Evolutionary conservation across 2,329 filamentous ascomycete genomes (phyloP).

Genomic region (Colletotrichum horii): DNA sequence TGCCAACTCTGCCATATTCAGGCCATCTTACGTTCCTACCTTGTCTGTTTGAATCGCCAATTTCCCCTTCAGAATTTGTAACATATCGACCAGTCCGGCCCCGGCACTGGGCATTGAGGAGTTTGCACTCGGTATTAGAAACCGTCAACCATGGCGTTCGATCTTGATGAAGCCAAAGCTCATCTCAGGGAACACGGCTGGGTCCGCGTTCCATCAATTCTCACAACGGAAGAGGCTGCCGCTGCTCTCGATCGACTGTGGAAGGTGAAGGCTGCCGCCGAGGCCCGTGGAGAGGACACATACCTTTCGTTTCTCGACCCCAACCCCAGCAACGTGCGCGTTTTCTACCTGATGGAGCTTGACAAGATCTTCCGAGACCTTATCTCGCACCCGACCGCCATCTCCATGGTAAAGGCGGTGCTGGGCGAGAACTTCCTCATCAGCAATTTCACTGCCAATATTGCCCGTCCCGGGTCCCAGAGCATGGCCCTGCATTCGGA

Average conservation of each 20-base stretch:
- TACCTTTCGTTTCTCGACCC: background rate
- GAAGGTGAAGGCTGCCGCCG: background rate
- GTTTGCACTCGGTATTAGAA: rapidly evolving
- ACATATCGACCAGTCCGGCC: background rate
- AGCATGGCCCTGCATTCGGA: background rate
- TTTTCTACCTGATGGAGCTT: background rate
- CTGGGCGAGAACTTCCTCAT: background rate
- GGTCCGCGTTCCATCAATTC: background rate
- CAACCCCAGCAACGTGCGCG: background rate
- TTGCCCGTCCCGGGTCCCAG: background rate
- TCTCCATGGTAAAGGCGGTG: background rate
- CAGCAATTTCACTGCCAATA: background rate
- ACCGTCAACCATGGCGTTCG: background rate
- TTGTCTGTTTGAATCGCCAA: background rate
- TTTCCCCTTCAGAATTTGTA: background rate
- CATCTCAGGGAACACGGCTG: background rate
- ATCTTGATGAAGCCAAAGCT: background rate
- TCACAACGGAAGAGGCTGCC: background rate
- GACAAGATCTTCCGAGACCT: background rate
- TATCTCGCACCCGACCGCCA: background rate
- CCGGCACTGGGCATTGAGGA: rapidly evolving
- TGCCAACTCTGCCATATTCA: background rate
- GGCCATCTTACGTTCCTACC: background rate
- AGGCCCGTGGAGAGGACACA: background rate
- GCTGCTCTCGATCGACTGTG: background rate